Evolutionary conservation across 306 rosid species (phyloP).

Genomic region (Herpetospermum pedunculosum): DNA sequence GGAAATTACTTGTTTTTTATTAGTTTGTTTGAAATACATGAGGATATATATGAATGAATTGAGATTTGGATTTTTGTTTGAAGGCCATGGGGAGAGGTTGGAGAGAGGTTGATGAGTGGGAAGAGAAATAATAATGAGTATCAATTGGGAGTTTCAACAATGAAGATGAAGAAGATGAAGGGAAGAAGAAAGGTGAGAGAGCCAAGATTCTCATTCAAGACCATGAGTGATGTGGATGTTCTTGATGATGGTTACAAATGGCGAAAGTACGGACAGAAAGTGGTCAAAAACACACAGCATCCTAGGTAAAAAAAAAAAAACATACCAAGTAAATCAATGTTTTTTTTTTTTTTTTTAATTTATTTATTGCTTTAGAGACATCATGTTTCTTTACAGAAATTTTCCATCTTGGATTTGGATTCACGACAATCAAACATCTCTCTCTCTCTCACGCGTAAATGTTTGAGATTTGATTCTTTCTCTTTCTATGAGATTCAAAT

Average conservation of each 20-base stretch:
- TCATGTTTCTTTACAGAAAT: not conserved
- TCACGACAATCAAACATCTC: conserved; percentile 3
- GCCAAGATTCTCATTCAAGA: conserved; percentile 98
- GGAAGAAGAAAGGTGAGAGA: conserved; percentile 88
- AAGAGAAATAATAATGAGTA: conserved; percentile 19
- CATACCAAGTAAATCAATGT: not conserved
- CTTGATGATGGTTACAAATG: conserved; percentile 98
- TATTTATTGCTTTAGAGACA: not conserved
- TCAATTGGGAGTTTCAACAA: conserved; percentile 43
- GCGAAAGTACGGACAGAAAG: conserved; percentile 99
- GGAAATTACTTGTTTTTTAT: too few species aligned
- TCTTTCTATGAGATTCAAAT: conserved; percentile 30
- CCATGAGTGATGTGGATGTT: conserved; percentile 93
- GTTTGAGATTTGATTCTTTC: conserved; percentile 14
- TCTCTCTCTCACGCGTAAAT: conserved; percentile 8
- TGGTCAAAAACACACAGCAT: conserved; percentile 95
- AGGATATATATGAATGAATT: too few species aligned
- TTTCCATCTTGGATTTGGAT: not conserved
- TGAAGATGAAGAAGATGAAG: conserved; percentile 91
- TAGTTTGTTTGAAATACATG: too few species aligned
- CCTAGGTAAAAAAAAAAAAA: too few species aligned
- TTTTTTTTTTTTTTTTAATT: not conserved
- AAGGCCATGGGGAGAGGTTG: conserved; percentile 60
- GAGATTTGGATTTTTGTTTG: too few species aligned
- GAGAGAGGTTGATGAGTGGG: conserved; percentile 29